Evolutionary conservation across 2,329 filamentous ascomycete species (phyloP), one percentile per base, ranked within the genome.

Genomic region (Xylaria polymorpha): DNA sequence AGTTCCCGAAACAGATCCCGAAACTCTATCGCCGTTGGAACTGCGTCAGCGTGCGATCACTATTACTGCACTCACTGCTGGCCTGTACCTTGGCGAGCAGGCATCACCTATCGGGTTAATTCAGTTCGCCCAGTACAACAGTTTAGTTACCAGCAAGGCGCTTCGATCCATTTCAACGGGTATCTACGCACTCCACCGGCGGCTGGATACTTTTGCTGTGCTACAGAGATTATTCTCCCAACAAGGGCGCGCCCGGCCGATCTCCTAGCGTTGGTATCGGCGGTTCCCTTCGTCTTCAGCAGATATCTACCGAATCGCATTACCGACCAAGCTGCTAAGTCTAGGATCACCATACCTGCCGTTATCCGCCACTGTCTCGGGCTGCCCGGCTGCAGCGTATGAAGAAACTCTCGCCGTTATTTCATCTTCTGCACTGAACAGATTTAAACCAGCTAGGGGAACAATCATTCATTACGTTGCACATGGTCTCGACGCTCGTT

Each of bases 41-140:
- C 57, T 62, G 66, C 67, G 65, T 72, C 60, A 71, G 61, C 53
- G 14, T 62, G 48, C 41, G 44, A 55, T 71, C 66, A 71, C 59
- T 29, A 50, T 41, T 60, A 37, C 44, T 25, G 46, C 29, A 25
- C 48, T 35, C 50, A 37, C 43, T 46, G 25, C 56, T 63, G 35
- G 43, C n/a, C 5, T 60, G 35, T 20, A 41, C 41, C 22, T 25
- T 55, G 41, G 8, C 35, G 57, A 62, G 46, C 55, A 66, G 37
- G 14, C 66, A 25, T 51, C 59, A 20, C 39, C 35, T 55, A 15
- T 32, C n/a, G 46, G 15, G 22, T n/a, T 14, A 37, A 25, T 41
- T 50, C 18, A n/a, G 25, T 57, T 25, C 41, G 18, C 29, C 4
- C 25, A 29, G 25, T 29, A 2, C 25, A 4, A 48, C 44, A 22